These are phyloP conservation scores for Coleophoma cylindrospora DNA, from an alignment of 2,329 filamentous ascomycete genomes.

Conservation along the genomic window DNA sequence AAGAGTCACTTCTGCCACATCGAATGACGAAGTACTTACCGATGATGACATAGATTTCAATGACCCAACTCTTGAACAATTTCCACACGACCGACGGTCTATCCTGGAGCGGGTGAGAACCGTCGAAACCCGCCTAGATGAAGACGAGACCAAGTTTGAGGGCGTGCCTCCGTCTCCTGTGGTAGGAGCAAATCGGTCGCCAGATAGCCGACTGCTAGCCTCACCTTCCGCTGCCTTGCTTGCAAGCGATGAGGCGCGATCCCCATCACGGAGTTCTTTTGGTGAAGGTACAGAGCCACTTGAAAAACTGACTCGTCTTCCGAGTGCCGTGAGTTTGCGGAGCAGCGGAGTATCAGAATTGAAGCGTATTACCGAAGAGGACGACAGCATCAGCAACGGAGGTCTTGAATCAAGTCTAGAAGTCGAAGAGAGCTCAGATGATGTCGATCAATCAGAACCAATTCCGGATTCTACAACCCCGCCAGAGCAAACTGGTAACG, in stretches of 20 bases:
- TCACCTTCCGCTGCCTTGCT: constrained; percentile 8
- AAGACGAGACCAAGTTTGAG: constrained; percentile 14
- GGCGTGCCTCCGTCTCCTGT: constrained; percentile 14
- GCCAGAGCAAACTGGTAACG: background rate
- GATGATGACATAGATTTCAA: constrained; percentile 16
- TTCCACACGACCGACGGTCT: constrained; percentile 19
- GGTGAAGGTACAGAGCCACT: constrained; percentile 11
- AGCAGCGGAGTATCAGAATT: background rate
- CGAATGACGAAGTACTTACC: constrained; percentile 4
- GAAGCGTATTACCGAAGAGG: background rate
- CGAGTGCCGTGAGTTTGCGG: background rate
- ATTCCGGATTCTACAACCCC: background rate
- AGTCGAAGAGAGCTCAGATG: background rate
- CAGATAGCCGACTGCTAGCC: constrained; percentile 1
- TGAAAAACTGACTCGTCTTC: constrained; percentile 3
- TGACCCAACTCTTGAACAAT: constrained; percentile 21
- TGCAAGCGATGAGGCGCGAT: constrained; percentile 13
- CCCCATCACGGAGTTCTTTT: constrained; percentile 10
- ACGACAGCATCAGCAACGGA: background rate
- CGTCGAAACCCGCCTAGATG: constrained; percentile 16
- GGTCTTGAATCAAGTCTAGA: background rate
- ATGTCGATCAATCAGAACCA: background rate
- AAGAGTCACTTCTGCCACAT: background rate
- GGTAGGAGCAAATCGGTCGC: constrained; percentile 6
- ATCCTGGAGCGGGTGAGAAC: constrained; percentile 18